Conservation (phyloP, 495 filamentous ascomycete species). For the Hypoxylon intermedium region DNA sequence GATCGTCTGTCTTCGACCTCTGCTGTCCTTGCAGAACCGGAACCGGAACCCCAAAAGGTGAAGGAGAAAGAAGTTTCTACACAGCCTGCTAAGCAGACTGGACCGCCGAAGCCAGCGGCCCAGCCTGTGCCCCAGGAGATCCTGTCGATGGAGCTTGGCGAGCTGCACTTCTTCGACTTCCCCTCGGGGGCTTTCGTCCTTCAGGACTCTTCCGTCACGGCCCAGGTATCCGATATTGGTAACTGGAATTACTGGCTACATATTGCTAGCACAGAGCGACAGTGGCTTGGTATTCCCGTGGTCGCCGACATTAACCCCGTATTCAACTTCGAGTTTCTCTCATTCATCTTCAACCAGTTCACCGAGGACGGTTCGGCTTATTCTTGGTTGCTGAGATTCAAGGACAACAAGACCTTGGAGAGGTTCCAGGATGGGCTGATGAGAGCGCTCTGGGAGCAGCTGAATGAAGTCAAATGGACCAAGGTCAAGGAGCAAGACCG, state of each 20-base stretch:
- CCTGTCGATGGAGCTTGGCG: constrained; percentile 76
- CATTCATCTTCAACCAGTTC: constrained; percentile 99
- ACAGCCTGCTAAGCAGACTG: constrained; percentile 46
- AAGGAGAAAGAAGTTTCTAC: constrained; percentile 2
- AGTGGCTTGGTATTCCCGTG: constrained; percentile 89
- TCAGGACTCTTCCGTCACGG: constrained; percentile 76
- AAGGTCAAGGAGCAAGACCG: constrained; percentile 91
- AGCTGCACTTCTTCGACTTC: constrained; percentile 94
- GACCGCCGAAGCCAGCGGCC: constrained; percentile 54
- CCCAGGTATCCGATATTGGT: constrained; percentile 84
- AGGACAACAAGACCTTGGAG: constrained; percentile 78
- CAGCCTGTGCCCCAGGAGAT: constrained; percentile 76
- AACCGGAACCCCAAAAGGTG: constrained; percentile 24
- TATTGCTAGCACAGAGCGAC: constrained; percentile 74
- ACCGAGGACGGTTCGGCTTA: constrained; percentile 85
- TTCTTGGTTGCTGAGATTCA: constrained; percentile 95
- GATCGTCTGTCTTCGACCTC: constrained; percentile 32
- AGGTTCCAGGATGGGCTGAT: constrained; percentile 93
- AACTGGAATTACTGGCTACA: constrained; percentile 97
- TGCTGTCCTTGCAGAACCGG: constrained; percentile 15
- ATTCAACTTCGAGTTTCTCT: constrained; percentile 97
- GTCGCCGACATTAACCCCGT: constrained; percentile 94
- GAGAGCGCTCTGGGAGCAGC: constrained; percentile 94
- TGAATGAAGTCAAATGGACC: constrained; percentile 92
- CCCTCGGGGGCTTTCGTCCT: constrained; percentile 79